These are phyloP conservation scores for Choanephora cucurbitarum DNA, from an alignment of 371 early-diverging fungal species.

Conservation along the genomic window DNA sequence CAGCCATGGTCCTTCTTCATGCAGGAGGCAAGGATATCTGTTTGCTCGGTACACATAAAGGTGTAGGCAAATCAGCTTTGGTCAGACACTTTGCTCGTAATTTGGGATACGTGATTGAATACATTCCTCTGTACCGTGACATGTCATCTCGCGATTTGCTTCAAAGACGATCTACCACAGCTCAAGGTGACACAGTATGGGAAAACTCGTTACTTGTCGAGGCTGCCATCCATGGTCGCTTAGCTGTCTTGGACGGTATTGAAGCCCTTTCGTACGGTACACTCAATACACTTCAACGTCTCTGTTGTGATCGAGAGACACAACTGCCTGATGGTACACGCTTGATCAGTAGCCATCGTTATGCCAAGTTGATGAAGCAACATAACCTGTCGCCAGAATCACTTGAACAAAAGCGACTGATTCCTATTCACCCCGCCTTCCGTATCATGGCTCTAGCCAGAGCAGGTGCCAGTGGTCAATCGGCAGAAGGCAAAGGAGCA, in stretches of 20 bases:
- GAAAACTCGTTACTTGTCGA: constrained; percentile 73
- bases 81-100: constrained; percentile 71
- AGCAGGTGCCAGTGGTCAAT: constrained; percentile 52
- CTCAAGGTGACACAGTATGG: constrained; percentile 77
- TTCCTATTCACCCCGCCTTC: constrained; percentile 76
- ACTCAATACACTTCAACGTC: constrained; percentile 68
- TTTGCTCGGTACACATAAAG: constrained; percentile 73
- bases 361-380: constrained; percentile 48
- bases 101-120: constrained; percentile 72
- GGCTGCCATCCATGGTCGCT: constrained; percentile 73
- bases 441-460: constrained; percentile 76
- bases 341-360: constrained; percentile 60
- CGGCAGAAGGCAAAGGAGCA: constrained; percentile 37
- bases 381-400: constrained; percentile 47
- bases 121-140: constrained; percentile 78
- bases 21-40: constrained; percentile 70
- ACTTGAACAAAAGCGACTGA: constrained; percentile 51
- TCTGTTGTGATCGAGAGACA: constrained; percentile 73
- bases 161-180: constrained; percentile 77
- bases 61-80: constrained; percentile 77
- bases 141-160: constrained; percentile 86
- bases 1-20: constrained; percentile 71
- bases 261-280: constrained; percentile 76
- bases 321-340: constrained; percentile 75
- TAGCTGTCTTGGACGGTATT: constrained; percentile 79